Conservation (phyloP, 225 moss, liverwort and hornwort genomes). For the Rhytidiadelphus loreus region DNA sequence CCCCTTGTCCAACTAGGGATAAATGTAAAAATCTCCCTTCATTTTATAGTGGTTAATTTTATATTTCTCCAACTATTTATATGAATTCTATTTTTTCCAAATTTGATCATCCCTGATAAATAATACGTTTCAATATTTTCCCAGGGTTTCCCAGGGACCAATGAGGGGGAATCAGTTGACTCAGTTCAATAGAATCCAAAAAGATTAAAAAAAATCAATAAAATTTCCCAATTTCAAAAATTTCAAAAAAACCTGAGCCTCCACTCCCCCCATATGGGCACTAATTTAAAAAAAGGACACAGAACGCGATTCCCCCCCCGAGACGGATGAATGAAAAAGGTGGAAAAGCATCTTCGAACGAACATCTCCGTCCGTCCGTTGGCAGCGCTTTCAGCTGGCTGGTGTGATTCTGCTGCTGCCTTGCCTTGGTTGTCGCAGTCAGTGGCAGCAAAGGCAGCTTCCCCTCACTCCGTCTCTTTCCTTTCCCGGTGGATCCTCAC, state of each 20-base stretch:
- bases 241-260: neutral
- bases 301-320: too few relatives aligned
- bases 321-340: neutral
- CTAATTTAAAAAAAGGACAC: too few relatives aligned
- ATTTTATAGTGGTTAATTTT: neutral
- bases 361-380: neutral
- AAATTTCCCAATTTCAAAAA: neutral
- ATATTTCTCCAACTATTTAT: neutral
- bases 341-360: fast-evolving
- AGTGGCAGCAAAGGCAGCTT: too few relatives aligned
- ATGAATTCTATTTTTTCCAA: neutral
- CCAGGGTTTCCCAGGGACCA: neutral
- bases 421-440: neutral
- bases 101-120: neutral
- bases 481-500: neutral
- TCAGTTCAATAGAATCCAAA: neutral
- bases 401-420: neutral
- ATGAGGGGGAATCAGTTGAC: neutral
- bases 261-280: neutral
- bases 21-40: too few relatives aligned
- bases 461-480: neutral
- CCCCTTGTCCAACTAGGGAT: fast-evolving
- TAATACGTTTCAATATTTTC: neutral
- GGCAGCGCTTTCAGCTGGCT: neutral
- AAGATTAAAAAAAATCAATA: neutral